Evolutionary conservation across 495 filamentous ascomycete genomes (phyloP).

Genomic region (Penicillium lagena): DNA sequence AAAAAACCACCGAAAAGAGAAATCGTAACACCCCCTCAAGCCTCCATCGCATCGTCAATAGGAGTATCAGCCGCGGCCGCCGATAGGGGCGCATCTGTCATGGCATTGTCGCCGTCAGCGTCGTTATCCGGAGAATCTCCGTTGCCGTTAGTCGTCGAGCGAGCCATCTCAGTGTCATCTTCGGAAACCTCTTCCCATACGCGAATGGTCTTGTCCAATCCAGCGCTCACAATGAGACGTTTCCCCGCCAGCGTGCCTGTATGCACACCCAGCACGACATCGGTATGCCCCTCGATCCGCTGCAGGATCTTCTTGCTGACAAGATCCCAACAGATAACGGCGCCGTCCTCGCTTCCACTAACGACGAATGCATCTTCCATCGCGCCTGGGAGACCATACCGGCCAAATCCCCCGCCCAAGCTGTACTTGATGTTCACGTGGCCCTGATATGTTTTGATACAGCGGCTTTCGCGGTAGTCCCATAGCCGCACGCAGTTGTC

Average conservation of each 20-base stretch:
- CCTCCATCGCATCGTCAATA: slow-evolving; percentile 19
- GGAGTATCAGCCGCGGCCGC: slow-evolving; percentile 11
- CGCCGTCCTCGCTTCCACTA: slow-evolving; percentile 81
- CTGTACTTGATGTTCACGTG: slow-evolving; percentile 82
- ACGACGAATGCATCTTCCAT: slow-evolving; percentile 51
- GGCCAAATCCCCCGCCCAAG: slow-evolving; percentile 73
- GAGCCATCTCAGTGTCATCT: slow-evolving; percentile 5
- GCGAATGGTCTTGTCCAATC: slow-evolving; percentile 56
- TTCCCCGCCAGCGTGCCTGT: slow-evolving; percentile 34
- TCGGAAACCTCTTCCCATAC: slow-evolving; percentile 49
- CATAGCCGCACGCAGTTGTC: slow-evolving; percentile 86
- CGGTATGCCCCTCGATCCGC: slow-evolving; percentile 61
- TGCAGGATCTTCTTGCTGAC: slow-evolving; percentile 76
- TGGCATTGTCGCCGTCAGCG: slow-evolving; percentile 13
- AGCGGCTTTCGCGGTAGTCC: slow-evolving; percentile 84
- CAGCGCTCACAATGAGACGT: slow-evolving; percentile 53
- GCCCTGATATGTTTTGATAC: slow-evolving; percentile 95
- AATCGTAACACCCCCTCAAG: slow-evolving; percentile 10
- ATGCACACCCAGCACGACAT: slow-evolving; percentile 82
- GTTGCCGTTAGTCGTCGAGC: not conserved
- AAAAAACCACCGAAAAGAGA: slow-evolving; percentile 7
- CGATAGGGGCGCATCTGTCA: slow-evolving; percentile 13
- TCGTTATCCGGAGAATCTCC: slow-evolving; percentile 2
- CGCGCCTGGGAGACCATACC: slow-evolving; percentile 45
- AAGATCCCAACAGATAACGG: slow-evolving; percentile 85